These are phyloP conservation scores for Plasmodium gonderi DNA, from an alignment of 169 alveolate genomes.

Conservation along the genomic window DNA sequence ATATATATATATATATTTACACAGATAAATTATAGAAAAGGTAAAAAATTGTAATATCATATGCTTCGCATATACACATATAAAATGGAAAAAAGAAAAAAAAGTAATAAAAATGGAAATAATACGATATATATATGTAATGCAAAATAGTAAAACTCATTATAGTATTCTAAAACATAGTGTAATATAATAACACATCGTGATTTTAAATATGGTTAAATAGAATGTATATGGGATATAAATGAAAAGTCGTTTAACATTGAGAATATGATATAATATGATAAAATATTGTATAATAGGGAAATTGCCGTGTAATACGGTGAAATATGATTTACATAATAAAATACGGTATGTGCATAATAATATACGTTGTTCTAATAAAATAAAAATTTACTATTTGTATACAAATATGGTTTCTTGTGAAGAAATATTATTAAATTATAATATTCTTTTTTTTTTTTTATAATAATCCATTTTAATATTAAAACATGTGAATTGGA, in stretches of 20 bases:
- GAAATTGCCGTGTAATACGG: not conserved
- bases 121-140: not conserved
- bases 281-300: not conserved
- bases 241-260: too few relatives aligned
- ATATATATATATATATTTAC: conserved; percentile 2
- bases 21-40: not conserved
- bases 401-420: not conserved
- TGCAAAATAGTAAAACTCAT: not conserved
- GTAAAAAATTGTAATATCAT: not conserved
- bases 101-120: conserved; percentile 5
- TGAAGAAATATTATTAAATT: not conserved
- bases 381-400: not conserved
- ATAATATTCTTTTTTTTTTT: not conserved
- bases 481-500: not conserved
- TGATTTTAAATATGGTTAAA: too few relatives aligned
- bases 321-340: not conserved
- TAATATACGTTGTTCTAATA: not conserved
- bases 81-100: conserved; percentile 1
- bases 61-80: not conserved
- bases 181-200: too few relatives aligned
- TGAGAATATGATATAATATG: not conserved
- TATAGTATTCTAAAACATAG: not conserved
- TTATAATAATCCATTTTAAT: not conserved
- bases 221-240: too few relatives aligned
- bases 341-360: not conserved